Percentiles rank a stretch among this genome's conserved stretches.
Evolutionary conservation across 2,329 filamentous ascomycete species (phyloP).

Genomic region (Fusarium sp.): DNA sequence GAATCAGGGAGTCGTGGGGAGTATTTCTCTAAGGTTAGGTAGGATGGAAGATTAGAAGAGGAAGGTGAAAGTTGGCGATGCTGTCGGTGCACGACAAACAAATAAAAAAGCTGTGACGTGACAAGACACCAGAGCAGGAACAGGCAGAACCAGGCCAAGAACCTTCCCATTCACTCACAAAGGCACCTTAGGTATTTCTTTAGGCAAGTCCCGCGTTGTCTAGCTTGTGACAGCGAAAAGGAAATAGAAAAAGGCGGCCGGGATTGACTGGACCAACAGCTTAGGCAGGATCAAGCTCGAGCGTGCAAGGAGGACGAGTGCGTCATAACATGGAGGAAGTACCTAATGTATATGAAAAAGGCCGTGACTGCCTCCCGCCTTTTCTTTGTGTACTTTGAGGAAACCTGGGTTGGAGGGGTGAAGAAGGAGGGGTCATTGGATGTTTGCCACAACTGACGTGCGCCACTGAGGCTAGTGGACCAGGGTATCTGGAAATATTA

Average conservation of each 20-base stretch:
- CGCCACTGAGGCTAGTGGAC: conserved; percentile 23
- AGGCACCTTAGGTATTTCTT: background rate
- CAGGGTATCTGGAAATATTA: background rate
- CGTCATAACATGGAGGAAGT: conserved; percentile 43
- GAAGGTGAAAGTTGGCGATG: conserved; percentile 23
- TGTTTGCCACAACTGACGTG: conserved; percentile 34
- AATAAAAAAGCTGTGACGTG: conserved; percentile 31
- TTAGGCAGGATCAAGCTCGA: conserved; percentile 19
- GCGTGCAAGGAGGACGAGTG: conserved; percentile 26
- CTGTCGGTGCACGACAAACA: conserved; percentile 26
- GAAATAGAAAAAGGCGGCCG: background rate
- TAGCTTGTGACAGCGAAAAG: conserved; percentile 5
- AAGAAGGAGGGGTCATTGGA: conserved; percentile 36
- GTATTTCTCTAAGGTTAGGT: background rate
- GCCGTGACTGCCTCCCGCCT: conserved; percentile 23
- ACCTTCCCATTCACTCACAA: conserved; percentile 10
- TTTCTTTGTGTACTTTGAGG: conserved; percentile 37
- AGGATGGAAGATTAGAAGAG: background rate
- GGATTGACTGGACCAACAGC: conserved; percentile 6
- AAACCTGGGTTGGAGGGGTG: conserved; percentile 42
- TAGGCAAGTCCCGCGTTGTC: background rate
- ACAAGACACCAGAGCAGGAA: conserved; percentile 29
- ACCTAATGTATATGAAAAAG: conserved; percentile 5
- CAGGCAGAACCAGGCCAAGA: conserved; percentile 24
- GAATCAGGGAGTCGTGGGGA: conserved; percentile 11